Evolutionary conservation across 371 early-diverging fungal species (phyloP), one percentile per base, ranked within the genome.

Genomic region (Lichtheimia ornata): DNA sequence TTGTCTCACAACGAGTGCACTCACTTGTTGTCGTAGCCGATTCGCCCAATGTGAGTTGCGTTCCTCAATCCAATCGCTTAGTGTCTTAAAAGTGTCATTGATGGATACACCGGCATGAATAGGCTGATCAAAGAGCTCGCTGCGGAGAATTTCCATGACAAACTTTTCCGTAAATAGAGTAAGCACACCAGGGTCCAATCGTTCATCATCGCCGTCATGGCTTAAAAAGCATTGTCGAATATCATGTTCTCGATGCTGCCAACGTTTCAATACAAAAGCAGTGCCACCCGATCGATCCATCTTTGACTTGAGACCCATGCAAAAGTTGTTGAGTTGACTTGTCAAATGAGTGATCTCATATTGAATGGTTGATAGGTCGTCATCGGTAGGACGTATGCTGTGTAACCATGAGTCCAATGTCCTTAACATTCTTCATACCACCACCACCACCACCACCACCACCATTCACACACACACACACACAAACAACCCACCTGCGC

Each of bases 331-430:
- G 40, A 79, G 40, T 56, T 73, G 71, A 44, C 70, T 72, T 17
- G 66, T 58, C 17, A 79, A 45, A 51, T 79, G 73, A 5, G 58
- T 66, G 59, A 79, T 71, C 59, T 83, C 73, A n/a, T 71, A 67
- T 24, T 75, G 74, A 42, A 79, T 79, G 0, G 81, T 81, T 1
- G 81, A 81, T 24, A 77, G 40, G 50, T 81, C 81, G 50, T 81
- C 81, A 54, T 81, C 81, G 1, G 81, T 81, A 2, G 77, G 78
- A 9, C 81, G 77, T 60, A 80, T 73, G 5, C 70, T 57, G 27
- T 65, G 27, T 15, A 27, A 47, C 20, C 22, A 27, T 30, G 40
- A 27, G 18, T 27, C 18, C 28, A 20, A 58, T 56, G 55, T 41
- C 3, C 20, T 18, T 20, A 13, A 44, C 35, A 35, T 35, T 5